Percentiles rank a stretch among this genome's conserved stretches.
Evolutionary conservation across 2,329 filamentous ascomycete species (phyloP).

Genomic region (Monilinia laxa): DNA sequence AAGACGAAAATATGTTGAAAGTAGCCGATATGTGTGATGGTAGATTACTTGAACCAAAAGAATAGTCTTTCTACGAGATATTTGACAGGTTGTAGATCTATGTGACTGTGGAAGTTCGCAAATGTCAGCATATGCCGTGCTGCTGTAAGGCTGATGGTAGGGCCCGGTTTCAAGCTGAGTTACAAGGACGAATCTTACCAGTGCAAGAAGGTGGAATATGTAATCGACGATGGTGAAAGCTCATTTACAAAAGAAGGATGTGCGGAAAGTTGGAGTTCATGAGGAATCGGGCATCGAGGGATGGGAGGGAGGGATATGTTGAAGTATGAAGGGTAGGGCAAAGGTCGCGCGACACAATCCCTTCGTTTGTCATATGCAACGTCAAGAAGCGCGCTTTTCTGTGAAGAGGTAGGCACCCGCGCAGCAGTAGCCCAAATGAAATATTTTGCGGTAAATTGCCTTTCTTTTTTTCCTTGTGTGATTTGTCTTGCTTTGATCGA

Average conservation of each 20-base stretch:
- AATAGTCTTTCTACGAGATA: slow-evolving; percentile 35
- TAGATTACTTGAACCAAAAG: slow-evolving; percentile 31
- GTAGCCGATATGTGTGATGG: slow-evolving; percentile 28
- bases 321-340: slow-evolving; percentile 37
- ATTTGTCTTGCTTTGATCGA: slow-evolving; percentile 30
- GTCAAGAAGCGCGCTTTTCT: slow-evolving; percentile 35
- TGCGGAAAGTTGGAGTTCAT: slow-evolving; percentile 32
- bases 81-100: slow-evolving; percentile 40
- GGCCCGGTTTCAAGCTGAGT: slow-evolving; percentile 33
- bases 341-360: slow-evolving; percentile 41
- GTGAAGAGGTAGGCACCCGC: slow-evolving; percentile 39
- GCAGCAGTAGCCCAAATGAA: slow-evolving; percentile 28
- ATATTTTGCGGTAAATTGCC: slow-evolving; percentile 31
- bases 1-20: slow-evolving; percentile 29
- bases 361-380: slow-evolving; percentile 42
- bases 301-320: slow-evolving; percentile 33
- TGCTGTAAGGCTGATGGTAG: slow-evolving; percentile 39
- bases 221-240: slow-evolving; percentile 37
- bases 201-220: slow-evolving; percentile 36
- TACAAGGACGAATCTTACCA: slow-evolving; percentile 36
- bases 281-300: slow-evolving; percentile 39
- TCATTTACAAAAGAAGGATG: slow-evolving; percentile 40
- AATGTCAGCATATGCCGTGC: slow-evolving; percentile 38
- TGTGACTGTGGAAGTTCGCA: slow-evolving; percentile 38
- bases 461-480: slow-evolving; percentile 23